Conservation (phyloP, 2,329 filamentous ascomycete species). For the Aspergillus sp. region DNA sequence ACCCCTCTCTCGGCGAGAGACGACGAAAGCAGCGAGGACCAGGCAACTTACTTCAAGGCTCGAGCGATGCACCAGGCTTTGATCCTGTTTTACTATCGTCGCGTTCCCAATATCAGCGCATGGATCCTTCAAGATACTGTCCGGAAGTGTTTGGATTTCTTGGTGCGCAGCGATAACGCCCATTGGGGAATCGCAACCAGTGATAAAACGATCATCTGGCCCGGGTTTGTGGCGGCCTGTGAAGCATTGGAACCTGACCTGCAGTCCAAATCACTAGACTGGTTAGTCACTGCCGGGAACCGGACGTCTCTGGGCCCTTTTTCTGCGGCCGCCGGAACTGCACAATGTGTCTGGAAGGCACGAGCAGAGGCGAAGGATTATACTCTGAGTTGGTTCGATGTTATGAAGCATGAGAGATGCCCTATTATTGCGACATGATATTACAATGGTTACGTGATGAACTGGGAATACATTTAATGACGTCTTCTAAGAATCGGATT, state of each 20-base stretch:
- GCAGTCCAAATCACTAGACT: conserved; percentile 8
- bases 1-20: conserved; percentile 4
- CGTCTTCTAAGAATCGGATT: neutral
- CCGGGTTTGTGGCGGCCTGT: conserved; percentile 34
- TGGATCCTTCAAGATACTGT: conserved; percentile 35
- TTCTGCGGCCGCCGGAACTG: conserved; percentile 13
- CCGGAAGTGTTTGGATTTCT: conserved; percentile 17
- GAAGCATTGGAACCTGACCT: conserved; percentile 23
- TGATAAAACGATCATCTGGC: conserved; percentile 22
- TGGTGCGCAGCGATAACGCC: no score
- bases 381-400: conserved; percentile 17
- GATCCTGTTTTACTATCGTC: conserved; percentile 39
- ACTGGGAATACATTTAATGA: conserved; percentile 9
- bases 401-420: conserved; percentile 9
- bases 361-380: conserved; percentile 13
- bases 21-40: neutral
- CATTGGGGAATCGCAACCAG: neutral
- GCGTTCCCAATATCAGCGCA: conserved; percentile 34
- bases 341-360: conserved; percentile 19
- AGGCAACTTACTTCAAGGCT: conserved; percentile 22
- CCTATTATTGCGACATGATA: conserved; percentile 9
- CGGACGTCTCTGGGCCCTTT: conserved; percentile 11
- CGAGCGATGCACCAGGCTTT: conserved; percentile 35
- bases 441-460: conserved; percentile 5
- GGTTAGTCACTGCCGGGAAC: conserved; percentile 9